phyloP scores from a whole-genome alignment of 495 filamentous ascomycete genomes.

The Cairneyella variabilis region DNA sequence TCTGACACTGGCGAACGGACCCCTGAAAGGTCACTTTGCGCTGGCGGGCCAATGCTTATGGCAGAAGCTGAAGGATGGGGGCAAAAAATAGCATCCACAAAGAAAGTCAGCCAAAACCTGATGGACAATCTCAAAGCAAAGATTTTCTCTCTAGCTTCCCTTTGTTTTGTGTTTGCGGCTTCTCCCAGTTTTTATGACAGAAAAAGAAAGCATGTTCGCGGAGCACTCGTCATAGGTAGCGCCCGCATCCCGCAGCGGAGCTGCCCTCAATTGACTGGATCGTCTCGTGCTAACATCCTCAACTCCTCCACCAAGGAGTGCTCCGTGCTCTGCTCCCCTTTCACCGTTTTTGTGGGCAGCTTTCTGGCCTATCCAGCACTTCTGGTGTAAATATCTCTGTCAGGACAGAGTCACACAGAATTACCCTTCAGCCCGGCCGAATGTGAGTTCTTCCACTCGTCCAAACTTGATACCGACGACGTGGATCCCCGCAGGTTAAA shows the following conservation, averaged over 20 bases:
- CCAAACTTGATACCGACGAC: not conserved
- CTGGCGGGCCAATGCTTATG: not conserved
- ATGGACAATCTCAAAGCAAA: not conserved
- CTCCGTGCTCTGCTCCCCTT: constrained; percentile 14
- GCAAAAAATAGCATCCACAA: not conserved
- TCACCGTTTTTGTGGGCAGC: constrained; percentile 1
- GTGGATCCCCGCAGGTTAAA: constrained; percentile 6
- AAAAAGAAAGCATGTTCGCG: constrained; percentile 14
- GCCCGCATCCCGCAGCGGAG: constrained; percentile 10
- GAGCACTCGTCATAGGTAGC: constrained; percentile 8
- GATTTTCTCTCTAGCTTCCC: not conserved
- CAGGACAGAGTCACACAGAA: not conserved
- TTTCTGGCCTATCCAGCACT: not conserved
- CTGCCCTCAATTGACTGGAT: constrained; percentile 9
- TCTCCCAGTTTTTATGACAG: not conserved
- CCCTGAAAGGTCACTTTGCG: not conserved
- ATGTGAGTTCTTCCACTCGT: constrained; percentile 9
- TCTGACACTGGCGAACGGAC: constrained; percentile 1
- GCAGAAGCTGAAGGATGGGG: not conserved
- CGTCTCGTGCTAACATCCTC: constrained; percentile 12
- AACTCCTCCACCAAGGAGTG: constrained; percentile 12
- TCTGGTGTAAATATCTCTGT: not conserved
- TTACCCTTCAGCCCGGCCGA: constrained; percentile 10
- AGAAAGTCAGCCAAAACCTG: not conserved
- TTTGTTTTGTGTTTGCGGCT: not conserved